Conservation (phyloP, 169 alveolate genomes). For the Cystoisospora suis region DNA sequence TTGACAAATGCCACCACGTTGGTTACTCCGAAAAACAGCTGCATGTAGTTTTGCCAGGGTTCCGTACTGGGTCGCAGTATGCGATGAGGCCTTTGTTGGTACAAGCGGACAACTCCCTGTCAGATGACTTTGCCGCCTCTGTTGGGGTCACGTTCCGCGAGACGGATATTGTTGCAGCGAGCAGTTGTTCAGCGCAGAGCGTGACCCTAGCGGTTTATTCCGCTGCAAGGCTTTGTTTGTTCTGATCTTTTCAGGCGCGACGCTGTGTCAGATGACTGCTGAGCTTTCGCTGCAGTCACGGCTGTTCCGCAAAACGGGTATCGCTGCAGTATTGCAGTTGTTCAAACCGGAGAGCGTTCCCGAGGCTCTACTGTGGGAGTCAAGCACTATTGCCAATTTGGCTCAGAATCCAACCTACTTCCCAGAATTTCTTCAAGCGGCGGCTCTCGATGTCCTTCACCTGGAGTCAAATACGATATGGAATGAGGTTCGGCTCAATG, state of each 20-base stretch:
- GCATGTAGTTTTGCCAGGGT: no score
- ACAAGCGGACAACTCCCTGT: no score
- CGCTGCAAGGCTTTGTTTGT: no score
- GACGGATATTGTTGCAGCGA: no score
- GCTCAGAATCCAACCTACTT: slow-evolving; percentile 6
- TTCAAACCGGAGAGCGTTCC: slow-evolving; percentile 7
- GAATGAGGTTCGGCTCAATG: slow-evolving; percentile 21
- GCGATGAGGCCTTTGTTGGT: no score
- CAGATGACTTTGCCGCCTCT: no score
- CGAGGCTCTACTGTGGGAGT: slow-evolving; percentile 25
- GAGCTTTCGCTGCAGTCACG: neutral
- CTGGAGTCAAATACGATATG: neutral
- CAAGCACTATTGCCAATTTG: neutral
- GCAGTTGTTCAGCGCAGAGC: no score
- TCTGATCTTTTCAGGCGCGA: neutral
- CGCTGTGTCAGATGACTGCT: neutral
- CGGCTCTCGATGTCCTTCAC: neutral
- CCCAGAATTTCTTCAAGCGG: neutral
- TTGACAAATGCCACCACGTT: no score
- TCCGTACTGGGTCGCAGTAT: no score
- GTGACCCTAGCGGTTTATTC: no score
- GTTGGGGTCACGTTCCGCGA: no score
- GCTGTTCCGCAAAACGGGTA: neutral
- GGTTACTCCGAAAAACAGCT: no score
- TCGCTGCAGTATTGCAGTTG: neutral